Percentiles rank a stretch among this genome's conserved stretches.
Evolutionary conservation across 2,329 filamentous ascomycete genomes (phyloP).

Genomic region (Lasiodiplodia sp.): DNA sequence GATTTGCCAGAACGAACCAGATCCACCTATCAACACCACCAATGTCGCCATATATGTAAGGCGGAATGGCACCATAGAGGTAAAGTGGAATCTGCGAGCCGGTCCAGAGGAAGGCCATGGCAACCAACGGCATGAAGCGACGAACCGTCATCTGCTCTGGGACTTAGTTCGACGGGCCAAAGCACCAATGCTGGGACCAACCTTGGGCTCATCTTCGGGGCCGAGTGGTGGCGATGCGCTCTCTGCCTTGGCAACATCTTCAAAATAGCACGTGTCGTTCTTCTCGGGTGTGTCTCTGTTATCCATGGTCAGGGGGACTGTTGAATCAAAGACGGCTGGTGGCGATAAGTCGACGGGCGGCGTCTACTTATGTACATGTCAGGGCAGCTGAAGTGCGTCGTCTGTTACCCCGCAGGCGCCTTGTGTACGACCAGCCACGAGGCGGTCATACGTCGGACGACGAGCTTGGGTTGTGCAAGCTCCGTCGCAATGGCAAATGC

Average conservation of each 20-base stretch:
- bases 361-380: conserved; percentile 2
- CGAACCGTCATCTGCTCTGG: conserved; percentile 17
- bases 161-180: neutral
- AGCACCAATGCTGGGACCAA: neutral
- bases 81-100: conserved; percentile 63
- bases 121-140: conserved; percentile 56
- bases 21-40: conserved; percentile 62
- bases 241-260: conserved; percentile 1
- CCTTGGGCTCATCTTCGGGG: conserved; percentile 8
- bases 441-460: conserved; percentile 3
- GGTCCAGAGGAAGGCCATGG: conserved; percentile 65
- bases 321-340: neutral
- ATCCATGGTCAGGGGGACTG: neutral
- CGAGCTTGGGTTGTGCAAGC: conserved; percentile 21
- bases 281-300: conserved; percentile 5
- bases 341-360: neutral
- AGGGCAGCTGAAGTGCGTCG: conserved; percentile 4
- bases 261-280: neutral
- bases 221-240: neutral
- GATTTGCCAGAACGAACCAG: conserved; percentile 56
- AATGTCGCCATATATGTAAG: conserved; percentile 62
- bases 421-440: neutral
- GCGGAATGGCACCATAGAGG: conserved; percentile 43
- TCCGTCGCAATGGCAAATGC: neutral
- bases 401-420: conserved; percentile 2